Evolutionary conservation across 345 rosid genomes (phyloP).

Genomic region (Camelina hispida): DNA sequence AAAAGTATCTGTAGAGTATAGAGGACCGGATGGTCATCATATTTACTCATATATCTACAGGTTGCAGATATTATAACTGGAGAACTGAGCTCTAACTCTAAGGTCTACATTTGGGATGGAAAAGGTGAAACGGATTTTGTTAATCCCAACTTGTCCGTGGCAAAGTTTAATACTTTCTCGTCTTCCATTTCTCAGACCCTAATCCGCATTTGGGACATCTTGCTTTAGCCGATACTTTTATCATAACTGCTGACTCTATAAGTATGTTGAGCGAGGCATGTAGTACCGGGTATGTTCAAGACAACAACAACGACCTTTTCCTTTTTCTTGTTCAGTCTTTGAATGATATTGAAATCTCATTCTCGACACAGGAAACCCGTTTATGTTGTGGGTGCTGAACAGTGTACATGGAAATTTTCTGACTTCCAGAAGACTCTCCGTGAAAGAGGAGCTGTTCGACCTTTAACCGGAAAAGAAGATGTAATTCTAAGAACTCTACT

Average conservation of each 20-base stretch:
- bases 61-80: conserved; percentile 55
- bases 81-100: conserved; percentile 62
- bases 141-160: neutral
- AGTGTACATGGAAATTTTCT: conserved; percentile 83
- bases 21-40: neutral
- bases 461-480: conserved; percentile 80
- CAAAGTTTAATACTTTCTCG: conserved; percentile 15
- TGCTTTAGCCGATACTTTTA: conserved; percentile 93
- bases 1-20: conserved; percentile 2
- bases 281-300: conserved; percentile 76
- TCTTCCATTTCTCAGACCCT: conserved; percentile 54
- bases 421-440: conserved; percentile 75
- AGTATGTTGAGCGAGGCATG: conserved; percentile 98
- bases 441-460: conserved; percentile 72
- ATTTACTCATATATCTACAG: conserved; percentile 44
- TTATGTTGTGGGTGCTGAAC: conserved; percentile 77
- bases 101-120: conserved; percentile 81
- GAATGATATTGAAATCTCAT: conserved; percentile 13
- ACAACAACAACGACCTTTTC: neutral
- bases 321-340: neutral
- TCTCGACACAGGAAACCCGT: conserved; percentile 74
- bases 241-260: conserved; percentile 92
- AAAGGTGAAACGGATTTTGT: conserved; percentile 51
- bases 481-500: conserved; percentile 50
- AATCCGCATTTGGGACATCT: conserved; percentile 93